Conservation (phyloP, 2,329 filamentous ascomycete genomes). For the Exophiala oligosperma region DNA sequence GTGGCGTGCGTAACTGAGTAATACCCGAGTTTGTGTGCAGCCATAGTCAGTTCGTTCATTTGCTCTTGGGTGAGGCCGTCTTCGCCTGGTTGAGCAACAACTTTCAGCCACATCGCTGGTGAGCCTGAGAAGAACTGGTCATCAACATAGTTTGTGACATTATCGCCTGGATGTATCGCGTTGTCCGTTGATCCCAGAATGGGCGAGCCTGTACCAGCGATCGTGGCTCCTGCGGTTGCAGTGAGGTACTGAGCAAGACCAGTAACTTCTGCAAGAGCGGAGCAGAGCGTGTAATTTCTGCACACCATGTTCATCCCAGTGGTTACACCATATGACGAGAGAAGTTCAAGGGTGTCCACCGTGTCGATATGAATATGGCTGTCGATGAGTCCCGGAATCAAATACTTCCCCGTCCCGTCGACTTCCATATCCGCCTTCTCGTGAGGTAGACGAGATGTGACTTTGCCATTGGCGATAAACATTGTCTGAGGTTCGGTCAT, state of each 20-base stretch:
- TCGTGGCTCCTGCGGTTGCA: background rate
- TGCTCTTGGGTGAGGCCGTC: background rate
- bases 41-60: background rate
- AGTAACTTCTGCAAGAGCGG: background rate
- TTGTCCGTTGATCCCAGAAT: no score
- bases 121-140: no score
- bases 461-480: background rate
- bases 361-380: constrained; percentile 23
- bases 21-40: background rate
- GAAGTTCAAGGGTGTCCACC: constrained; percentile 8
- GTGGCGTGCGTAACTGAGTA: background rate
- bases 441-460: background rate
- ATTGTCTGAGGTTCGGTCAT: background rate
- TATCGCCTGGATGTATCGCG: background rate
- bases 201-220: no score
- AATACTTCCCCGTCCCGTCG: constrained; percentile 17
- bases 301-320: constrained; percentile 21
- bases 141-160: background rate
- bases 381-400: constrained; percentile 31
- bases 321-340: constrained; percentile 27
- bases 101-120: background rate
- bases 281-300: background rate
- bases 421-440: constrained; percentile 4
- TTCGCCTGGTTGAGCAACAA: background rate
- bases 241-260: background rate